Conservation (phyloP, 2,329 filamentous ascomycete species). For the Botrytis tulipae region DNA sequence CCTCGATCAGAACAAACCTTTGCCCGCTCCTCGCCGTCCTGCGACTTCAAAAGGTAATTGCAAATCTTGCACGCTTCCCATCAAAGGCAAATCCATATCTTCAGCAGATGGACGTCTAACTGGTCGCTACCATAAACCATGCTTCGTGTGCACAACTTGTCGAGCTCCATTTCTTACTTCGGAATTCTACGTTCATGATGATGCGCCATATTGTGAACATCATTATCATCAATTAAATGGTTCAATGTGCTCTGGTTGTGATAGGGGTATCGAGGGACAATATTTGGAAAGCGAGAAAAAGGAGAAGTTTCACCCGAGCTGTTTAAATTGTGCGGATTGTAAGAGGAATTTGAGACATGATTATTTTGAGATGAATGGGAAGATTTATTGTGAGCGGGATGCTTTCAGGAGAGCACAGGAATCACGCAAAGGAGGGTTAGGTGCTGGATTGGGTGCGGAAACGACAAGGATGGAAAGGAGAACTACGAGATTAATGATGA, state of each 20-base stretch:
- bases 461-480: conserved; percentile 46
- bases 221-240: conserved; percentile 93
- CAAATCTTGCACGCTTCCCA: conserved; percentile 74
- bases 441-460: conserved; percentile 24
- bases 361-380: conserved; percentile 85
- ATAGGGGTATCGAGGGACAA: conserved; percentile 85
- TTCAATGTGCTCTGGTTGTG: conserved; percentile 77
- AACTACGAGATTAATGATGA: conserved; percentile 52
- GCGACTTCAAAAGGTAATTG: conserved; percentile 59
- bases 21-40: conserved; percentile 25
- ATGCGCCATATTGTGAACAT: conserved; percentile 84
- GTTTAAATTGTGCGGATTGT: conserved; percentile 83
- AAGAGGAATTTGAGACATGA: conserved; percentile 71
- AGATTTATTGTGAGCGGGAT: conserved; percentile 83
- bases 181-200: conserved; percentile 87
- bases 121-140: conserved; percentile 91
- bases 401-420: conserved; percentile 49
- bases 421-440: neutral
- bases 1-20: conserved; percentile 10
- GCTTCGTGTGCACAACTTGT: conserved; percentile 89
- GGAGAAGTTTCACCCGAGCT: conserved; percentile 82
- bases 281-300: conserved; percentile 79
- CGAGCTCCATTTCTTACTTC: conserved; percentile 76
- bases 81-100: conserved; percentile 88
- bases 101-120: conserved; percentile 89